Evolutionary conservation across 371 early-diverging fungal species (phyloP).

Genomic region (Mucor irregularis): DNA sequence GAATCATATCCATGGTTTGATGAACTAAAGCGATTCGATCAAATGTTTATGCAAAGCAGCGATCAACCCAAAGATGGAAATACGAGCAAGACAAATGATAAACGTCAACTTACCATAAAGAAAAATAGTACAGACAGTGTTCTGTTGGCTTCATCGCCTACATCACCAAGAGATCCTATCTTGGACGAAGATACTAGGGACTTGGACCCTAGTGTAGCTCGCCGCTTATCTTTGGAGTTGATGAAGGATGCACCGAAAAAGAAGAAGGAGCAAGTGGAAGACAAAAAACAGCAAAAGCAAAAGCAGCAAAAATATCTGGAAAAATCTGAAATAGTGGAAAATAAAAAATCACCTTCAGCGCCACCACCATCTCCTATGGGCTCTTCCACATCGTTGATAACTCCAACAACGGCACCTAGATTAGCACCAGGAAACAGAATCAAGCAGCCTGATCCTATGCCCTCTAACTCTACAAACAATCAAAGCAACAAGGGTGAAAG

Average conservation of each 20-base stretch:
- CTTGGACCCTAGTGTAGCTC: conserved; percentile 49
- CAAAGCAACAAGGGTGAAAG: background rate
- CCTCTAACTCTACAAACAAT: no score
- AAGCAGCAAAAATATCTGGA: conserved; percentile 5
- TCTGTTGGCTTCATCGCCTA: no score
- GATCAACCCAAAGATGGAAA: no score
- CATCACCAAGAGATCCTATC: no score
- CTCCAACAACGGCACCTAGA: background rate
- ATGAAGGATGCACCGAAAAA: conserved; percentile 53
- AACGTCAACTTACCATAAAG: no score
- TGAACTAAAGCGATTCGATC: conserved; percentile 25
- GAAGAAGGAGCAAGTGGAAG: conserved; percentile 8
- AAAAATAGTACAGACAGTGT: no score
- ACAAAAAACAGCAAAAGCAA: conserved; percentile 9
- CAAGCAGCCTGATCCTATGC: background rate
- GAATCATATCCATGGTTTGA: conserved; percentile 28
- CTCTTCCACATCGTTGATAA: background rate
- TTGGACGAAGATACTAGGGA: background rate
- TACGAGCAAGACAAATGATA: no score
- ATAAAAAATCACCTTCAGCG: background rate
- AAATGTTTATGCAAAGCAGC: conserved; percentile 20
- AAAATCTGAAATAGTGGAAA: conserved; percentile 5
- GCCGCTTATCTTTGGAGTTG: conserved; percentile 61
- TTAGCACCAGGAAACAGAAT: no score
- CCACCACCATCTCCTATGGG: background rate